Percentiles rank a stretch among this genome's conserved stretches.
phyloP scores from a whole-genome alignment of 2,329 filamentous ascomycete genomes.

The Colletotrichum sp. region DNA sequence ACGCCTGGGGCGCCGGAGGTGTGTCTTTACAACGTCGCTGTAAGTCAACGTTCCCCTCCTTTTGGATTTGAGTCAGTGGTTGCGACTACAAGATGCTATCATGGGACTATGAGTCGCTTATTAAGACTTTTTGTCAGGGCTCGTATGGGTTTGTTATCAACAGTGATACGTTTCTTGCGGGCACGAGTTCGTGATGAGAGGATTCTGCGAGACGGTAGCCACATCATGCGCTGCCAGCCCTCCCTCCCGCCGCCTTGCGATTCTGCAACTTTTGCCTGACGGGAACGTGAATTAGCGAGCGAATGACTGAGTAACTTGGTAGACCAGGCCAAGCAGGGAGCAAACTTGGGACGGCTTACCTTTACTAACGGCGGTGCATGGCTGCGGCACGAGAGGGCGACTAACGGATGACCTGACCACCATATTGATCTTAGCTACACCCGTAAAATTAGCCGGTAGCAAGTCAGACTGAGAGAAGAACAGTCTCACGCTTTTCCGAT shows the following conservation, averaged over 20 bases:
- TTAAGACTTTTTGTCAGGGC: not conserved
- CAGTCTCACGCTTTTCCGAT: too few relatives aligned
- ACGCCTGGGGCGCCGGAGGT: conserved; percentile 13
- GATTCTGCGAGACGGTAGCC: not conserved
- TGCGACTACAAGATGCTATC: not conserved
- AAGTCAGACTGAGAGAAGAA: too few relatives aligned
- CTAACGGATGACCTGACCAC: not conserved
- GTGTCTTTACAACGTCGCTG: conserved; percentile 10
- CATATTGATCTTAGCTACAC: too few relatives aligned
- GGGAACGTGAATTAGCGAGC: not conserved
- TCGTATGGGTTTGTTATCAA: conserved; percentile 15
- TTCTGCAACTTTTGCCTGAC: not conserved
- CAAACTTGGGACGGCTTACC: not conserved
- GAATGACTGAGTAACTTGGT: not conserved
- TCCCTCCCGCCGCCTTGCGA: not conserved
- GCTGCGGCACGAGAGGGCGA: not conserved
- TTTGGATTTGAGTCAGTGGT: not conserved
- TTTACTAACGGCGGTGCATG: not conserved
- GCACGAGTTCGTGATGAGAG: not conserved
- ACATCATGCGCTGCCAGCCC: not conserved
- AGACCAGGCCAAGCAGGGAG: not conserved
- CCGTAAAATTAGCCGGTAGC: too few relatives aligned
- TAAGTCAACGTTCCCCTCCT: not conserved
- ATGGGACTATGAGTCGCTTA: not conserved
- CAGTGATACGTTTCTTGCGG: conserved; percentile 4